A percentile compares a stretch with the other conserved stretches of the same genome.
Evolutionary conservation across 257 asterid genomes (phyloP).

Genomic region (Prunella vulgaris): DNA sequence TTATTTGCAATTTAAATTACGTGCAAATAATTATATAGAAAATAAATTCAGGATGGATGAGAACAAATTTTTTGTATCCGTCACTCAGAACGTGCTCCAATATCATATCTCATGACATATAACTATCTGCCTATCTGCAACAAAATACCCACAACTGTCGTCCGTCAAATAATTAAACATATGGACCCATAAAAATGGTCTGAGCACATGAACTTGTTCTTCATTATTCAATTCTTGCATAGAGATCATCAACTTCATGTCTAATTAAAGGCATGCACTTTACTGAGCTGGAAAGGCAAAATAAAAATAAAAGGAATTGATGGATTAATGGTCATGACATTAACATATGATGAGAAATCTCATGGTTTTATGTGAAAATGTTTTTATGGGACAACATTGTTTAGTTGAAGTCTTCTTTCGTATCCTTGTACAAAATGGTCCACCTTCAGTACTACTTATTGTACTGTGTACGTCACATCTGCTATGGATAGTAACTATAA

Average conservation of each 20-base stretch:
- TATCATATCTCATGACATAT: not conserved
- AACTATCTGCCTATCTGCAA: not conserved
- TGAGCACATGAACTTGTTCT: not conserved
- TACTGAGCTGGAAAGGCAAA: constrained; percentile 14
- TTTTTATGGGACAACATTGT: constrained; percentile 6
- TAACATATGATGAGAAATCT: not conserved
- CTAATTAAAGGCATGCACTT: not conserved
- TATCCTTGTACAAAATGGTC: not conserved
- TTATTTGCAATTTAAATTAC: too few relatives aligned
- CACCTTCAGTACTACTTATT: not conserved
- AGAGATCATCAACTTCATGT: not conserved
- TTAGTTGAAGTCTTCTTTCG: not conserved
- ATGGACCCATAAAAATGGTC: constrained; percentile 9
- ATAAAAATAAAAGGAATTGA: not conserved
- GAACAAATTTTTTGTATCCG: too few relatives aligned
- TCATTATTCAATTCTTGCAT: not conserved
- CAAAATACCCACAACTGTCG: not conserved
- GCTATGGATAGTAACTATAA: not conserved
- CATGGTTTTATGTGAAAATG: not conserved
- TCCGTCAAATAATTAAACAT: not conserved
- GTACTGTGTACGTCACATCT: constrained; percentile 6
- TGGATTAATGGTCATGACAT: not conserved
- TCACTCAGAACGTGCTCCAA: too few relatives aligned
- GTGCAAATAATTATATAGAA: too few relatives aligned
- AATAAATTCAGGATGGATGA: too few relatives aligned